Evolutionary conservation across 139 green algal genomes (phyloP).

Genomic region (Chlorella sp.): DNA sequence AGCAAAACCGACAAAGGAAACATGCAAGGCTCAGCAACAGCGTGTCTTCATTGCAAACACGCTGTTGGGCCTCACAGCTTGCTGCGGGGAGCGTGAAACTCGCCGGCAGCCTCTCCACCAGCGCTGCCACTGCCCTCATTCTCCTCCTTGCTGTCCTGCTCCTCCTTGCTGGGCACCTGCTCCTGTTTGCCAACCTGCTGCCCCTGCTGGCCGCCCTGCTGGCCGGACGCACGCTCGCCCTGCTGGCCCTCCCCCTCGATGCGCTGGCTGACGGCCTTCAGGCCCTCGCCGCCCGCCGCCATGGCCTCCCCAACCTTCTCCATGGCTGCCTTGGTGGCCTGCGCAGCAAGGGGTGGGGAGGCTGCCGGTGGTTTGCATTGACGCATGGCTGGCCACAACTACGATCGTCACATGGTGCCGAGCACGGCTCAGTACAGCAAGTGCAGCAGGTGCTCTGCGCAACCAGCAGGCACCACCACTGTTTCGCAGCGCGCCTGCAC

Average conservation of each 20-base stretch:
- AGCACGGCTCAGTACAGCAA: too few species aligned
- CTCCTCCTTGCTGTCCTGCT: not conserved
- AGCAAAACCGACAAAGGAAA: too few species aligned
- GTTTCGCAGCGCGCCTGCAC: not conserved
- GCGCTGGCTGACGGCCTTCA: not conserved
- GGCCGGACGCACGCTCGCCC: not conserved
- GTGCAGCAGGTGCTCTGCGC: too few species aligned
- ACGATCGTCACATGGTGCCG: too few species aligned
- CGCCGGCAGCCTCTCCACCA: not conserved
- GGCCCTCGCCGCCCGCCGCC: not conserved
- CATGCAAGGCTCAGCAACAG: too few species aligned
- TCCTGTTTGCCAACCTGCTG: not conserved
- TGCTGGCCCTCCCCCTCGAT: not conserved
- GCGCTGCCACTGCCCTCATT: not conserved
- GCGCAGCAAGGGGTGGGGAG: not conserved
- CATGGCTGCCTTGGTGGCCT: constrained; percentile 5
- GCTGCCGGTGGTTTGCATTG: not conserved
- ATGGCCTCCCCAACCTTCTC: not conserved
- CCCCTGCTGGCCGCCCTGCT: not conserved
- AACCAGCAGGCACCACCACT: too few species aligned
- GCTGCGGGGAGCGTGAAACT: not conserved
- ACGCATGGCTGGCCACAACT: too few species aligned
- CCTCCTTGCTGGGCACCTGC: not conserved
- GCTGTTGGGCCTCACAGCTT: not conserved
- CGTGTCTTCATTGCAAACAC: not conserved